Evolutionary conservation across 2,329 filamentous ascomycete species (phyloP).

Genomic region (Bipolaris gigantea): DNA sequence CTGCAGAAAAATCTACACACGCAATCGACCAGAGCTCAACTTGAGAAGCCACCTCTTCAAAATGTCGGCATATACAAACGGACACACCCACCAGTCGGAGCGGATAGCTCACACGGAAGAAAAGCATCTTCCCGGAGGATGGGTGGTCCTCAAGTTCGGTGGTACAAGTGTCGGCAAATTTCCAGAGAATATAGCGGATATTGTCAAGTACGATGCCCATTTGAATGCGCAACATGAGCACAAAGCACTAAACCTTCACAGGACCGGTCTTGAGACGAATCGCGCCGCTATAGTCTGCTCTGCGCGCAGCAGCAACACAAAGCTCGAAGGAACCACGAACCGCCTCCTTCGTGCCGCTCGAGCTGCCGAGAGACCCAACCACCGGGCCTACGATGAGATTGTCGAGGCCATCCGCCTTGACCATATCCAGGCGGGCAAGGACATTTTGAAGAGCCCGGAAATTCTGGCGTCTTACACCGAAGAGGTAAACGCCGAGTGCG

Average conservation of each 20-base stretch:
- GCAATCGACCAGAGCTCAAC: not conserved
- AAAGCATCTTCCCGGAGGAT: conserved; percentile 58
- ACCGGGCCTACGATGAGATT: conserved; percentile 66
- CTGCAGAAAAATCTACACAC: not conserved
- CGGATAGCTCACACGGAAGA: conserved; percentile 50
- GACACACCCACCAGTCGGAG: conserved; percentile 38
- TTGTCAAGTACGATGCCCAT: conserved; percentile 56
- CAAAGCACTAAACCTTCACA: conserved; percentile 50
- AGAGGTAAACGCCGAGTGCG: conserved; percentile 77
- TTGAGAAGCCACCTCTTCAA: conserved; percentile 5
- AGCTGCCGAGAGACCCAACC: conserved; percentile 48
- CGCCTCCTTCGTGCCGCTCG: conserved; percentile 55
- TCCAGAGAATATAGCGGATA: conserved; percentile 64
- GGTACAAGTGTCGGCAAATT: conserved; percentile 97
- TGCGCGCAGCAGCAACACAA: conserved; percentile 90
- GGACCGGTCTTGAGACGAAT: conserved; percentile 61
- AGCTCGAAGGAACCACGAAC: conserved; percentile 93
- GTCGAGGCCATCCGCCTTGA: conserved; percentile 81
- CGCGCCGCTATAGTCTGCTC: conserved; percentile 93
- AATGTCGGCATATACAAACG: conserved; percentile 38
- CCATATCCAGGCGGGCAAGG: conserved; percentile 72
- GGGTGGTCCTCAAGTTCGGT: conserved; percentile 94
- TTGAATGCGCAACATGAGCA: not conserved
- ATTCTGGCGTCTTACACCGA: conserved; percentile 59
- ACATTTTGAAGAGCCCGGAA: conserved; percentile 44